Conservation (phyloP, 495 filamentous ascomycete genomes). For the Thozetella sp. region DNA sequence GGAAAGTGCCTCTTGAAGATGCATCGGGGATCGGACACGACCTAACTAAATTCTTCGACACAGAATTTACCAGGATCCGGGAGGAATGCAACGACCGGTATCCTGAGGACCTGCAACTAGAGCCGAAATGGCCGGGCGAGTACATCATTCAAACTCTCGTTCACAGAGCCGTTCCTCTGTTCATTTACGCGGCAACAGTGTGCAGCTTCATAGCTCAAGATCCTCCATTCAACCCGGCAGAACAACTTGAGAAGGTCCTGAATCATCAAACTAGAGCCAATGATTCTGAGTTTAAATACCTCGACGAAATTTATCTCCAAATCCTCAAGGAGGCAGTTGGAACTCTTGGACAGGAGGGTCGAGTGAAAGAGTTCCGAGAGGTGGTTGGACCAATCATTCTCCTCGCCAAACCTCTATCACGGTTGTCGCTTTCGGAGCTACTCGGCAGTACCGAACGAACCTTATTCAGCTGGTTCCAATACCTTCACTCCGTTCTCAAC, state of each 20-base stretch:
- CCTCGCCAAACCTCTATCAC: too few species aligned
- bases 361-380: too few species aligned
- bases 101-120: constrained; percentile 5
- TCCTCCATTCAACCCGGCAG: constrained; percentile 15
- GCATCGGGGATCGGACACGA: constrained; percentile 33
- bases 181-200: constrained; percentile 45
- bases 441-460: too few species aligned
- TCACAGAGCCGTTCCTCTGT: constrained; percentile 37
- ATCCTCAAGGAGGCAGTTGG: too few species aligned
- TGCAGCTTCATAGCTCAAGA: constrained; percentile 36
- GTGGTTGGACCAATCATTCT: too few species aligned
- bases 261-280: constrained; percentile 20
- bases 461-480: too few species aligned
- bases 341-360: too few species aligned
- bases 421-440: too few species aligned
- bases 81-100: constrained; percentile 18
- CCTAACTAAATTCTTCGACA: constrained; percentile 29
- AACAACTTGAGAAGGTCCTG: constrained; percentile 26
- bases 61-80: constrained; percentile 18
- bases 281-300: too few species aligned
- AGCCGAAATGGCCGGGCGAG: constrained; percentile 39
- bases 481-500: too few species aligned
- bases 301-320: too few species aligned
- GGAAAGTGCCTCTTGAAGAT: constrained; percentile 29
- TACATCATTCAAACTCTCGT: constrained; percentile 27